These are phyloP conservation scores for Tetrapisispora taiwanensis DNA, from an alignment of 805 yeast genomes.

Conservation along the genomic window DNA sequence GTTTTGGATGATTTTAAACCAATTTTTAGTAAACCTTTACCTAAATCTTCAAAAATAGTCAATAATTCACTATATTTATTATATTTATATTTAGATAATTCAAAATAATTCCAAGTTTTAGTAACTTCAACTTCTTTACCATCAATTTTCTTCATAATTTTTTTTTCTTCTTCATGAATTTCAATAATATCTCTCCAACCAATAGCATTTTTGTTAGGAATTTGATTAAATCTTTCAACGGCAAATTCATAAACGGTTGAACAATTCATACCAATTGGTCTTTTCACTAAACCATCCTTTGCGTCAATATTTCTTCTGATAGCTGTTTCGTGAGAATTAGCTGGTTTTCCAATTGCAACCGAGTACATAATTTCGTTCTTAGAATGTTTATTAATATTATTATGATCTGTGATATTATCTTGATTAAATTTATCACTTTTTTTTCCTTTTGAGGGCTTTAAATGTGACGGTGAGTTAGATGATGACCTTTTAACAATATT, in stretches of 20 bases:
- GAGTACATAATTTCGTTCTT: slow-evolving; percentile 18
- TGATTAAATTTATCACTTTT: background rate
- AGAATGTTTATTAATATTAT: background rate
- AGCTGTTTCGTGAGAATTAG: slow-evolving; percentile 68
- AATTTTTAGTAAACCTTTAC: slow-evolving; percentile 63
- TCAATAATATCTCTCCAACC: slow-evolving; percentile 75
- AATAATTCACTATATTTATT: slow-evolving; percentile 52
- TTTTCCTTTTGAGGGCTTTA: background rate
- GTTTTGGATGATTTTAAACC: slow-evolving; percentile 55
- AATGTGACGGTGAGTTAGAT: background rate
- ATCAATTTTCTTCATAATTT: slow-evolving; percentile 62
- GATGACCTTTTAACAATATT: background rate
- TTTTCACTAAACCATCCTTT: slow-evolving; percentile 31
- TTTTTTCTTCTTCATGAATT: slow-evolving; percentile 65
- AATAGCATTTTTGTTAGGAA: slow-evolving; percentile 46
- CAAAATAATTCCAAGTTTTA: slow-evolving; percentile 82
- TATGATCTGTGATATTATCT: background rate
- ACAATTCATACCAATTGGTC: slow-evolving; percentile 59
- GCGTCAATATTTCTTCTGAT: slow-evolving; percentile 60
- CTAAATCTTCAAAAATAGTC: slow-evolving; percentile 40
- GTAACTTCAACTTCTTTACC: slow-evolving; percentile 65
- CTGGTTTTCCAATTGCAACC: slow-evolving; percentile 57
- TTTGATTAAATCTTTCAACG: slow-evolving; percentile 47
- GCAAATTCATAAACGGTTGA: slow-evolving; percentile 63
- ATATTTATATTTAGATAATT: slow-evolving; percentile 61